These are phyloP conservation scores for Epichloe baconii DNA, from an alignment of 2,329 filamentous ascomycete genomes.

Conservation along the genomic window DNA sequence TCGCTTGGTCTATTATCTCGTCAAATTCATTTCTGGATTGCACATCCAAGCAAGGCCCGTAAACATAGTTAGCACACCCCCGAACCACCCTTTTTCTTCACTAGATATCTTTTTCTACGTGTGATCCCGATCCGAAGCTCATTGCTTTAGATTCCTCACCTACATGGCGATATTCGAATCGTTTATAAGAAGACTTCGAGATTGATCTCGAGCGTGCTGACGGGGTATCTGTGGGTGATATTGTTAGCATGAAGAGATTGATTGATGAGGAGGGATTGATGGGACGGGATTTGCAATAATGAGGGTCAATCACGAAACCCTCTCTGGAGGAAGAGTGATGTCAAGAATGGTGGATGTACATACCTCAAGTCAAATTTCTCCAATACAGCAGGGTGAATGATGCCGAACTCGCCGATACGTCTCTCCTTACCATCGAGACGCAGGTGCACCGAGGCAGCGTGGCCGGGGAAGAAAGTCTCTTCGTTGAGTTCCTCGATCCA, in stretches of 20 bases:
- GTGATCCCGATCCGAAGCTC: neutral
- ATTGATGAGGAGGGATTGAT: neutral
- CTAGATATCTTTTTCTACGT: too few relatives aligned
- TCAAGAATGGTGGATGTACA: conserved; percentile 13
- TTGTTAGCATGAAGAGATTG: neutral
- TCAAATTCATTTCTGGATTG: conserved; percentile 10
- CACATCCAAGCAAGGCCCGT: neutral
- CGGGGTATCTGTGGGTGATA: conserved; percentile 52
- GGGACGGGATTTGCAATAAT: too few relatives aligned
- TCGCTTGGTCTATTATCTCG: conserved; percentile 13
- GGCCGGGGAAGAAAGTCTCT: conserved; percentile 80
- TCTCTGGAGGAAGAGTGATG: too few relatives aligned
- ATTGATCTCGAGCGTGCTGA: conserved; percentile 89
- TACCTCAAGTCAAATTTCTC: conserved; percentile 86
- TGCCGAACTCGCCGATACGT: conserved; percentile 81
- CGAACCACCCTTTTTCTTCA: too few relatives aligned
- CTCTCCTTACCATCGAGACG: conserved; percentile 59
- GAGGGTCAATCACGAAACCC: too few relatives aligned
- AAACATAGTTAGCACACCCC: neutral
- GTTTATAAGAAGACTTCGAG: conserved; percentile 76
- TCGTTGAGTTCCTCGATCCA: conserved; percentile 92
- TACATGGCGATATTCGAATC: neutral
- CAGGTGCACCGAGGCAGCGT: conserved; percentile 74
- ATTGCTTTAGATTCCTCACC: conserved; percentile 1
- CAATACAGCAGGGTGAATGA: conserved; percentile 83